A percentile compares a stretch with the other conserved stretches of the same genome.
These are phyloP conservation scores for Besnoitia besnoiti DNA, from an alignment of 169 alveolate genomes.

Conservation along the genomic window DNA sequence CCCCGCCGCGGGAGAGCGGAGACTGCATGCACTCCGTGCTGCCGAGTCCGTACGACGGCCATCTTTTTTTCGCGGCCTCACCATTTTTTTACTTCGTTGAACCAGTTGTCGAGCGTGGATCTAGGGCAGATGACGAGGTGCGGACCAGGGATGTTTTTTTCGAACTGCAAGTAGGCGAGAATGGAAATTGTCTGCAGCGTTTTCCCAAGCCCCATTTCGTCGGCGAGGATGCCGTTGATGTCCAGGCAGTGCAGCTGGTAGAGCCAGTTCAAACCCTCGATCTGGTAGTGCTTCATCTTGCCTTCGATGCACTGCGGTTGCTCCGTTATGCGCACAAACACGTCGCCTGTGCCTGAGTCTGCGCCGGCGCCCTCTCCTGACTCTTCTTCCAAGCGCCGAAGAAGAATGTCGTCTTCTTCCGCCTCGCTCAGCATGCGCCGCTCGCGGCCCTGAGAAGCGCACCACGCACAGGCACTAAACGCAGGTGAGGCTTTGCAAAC, in stretches of 20 bases:
- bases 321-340: background rate
- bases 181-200: slow-evolving; percentile 88
- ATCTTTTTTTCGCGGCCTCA: background rate
- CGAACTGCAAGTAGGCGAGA: slow-evolving; percentile 72
- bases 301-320: slow-evolving; percentile 66
- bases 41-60: too few relatives aligned
- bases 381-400: slow-evolving; percentile 47
- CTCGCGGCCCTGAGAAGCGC: background rate
- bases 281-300: slow-evolving; percentile 73
- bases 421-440: slow-evolving; percentile 42
- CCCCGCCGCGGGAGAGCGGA: too few relatives aligned
- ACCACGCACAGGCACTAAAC: background rate
- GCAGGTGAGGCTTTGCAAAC: background rate
- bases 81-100: slow-evolving; percentile 41
- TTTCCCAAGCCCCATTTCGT: slow-evolving; percentile 94
- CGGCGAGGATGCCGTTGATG: slow-evolving; percentile 90
- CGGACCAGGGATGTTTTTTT: slow-evolving; percentile 73
- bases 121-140: slow-evolving; percentile 96
- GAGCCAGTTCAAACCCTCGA: slow-evolving; percentile 58
- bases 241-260: slow-evolving; percentile 53
- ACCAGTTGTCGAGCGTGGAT: slow-evolving; percentile 97
- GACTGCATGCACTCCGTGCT: too few relatives aligned
- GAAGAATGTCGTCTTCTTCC: slow-evolving; percentile 64
- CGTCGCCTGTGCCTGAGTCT: background rate
- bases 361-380: background rate